Evolutionary conservation across 495 filamentous ascomycete species (phyloP), one percentile per base, ranked within the genome.

Genomic region (Penicillium nucicola): DNA sequence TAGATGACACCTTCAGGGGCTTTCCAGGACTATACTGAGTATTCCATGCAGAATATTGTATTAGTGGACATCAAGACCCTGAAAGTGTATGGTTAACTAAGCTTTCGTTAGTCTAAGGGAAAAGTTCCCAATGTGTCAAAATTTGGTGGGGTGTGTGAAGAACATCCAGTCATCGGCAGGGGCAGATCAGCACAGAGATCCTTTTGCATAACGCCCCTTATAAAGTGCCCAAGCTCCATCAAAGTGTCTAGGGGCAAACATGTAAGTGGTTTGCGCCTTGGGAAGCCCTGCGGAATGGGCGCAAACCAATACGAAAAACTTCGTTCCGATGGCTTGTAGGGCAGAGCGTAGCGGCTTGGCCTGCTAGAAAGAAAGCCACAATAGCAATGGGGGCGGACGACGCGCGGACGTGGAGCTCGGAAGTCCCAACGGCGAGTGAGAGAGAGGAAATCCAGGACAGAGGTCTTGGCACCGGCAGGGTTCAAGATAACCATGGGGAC

Each of bases 351-450:
- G 38, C 20, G 44, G 11, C 51, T 48, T 39, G 36, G 33, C 32
- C 44, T 14, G 22, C 22, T 25, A 42, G 23, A 40, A 14, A 22
- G 48, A 45, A 25, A 13, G 23, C 41, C 11, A 17, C 20, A 30
- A 20, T 31, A 19, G 54, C 13, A 34, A 35, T 49, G 41, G 31
- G 31, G 17, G 12, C 41, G 19, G 41, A 35, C 25, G 60, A 63
- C 60, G 60, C 57, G 57, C 48, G 60, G 60, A 63, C 51, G 57
- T 63, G 60, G 60, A 52, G 60, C 46, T 25, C 19, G 10, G 44
- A 19, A 31, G n/a, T 33, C 42, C 41, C 20, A 22, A 33, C 4
- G 42, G 46, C 59, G 50, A 63, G 53, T 60, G 35, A 52, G 34
- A 48, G 39, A 22, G 19, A 22, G 15, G 19, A 31, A 32, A 33